Percentiles rank a stretch among this genome's conserved stretches.
phyloP scores from a whole-genome alignment of 2,329 filamentous ascomycete genomes.

The Cordyceps tenuipes region DNA sequence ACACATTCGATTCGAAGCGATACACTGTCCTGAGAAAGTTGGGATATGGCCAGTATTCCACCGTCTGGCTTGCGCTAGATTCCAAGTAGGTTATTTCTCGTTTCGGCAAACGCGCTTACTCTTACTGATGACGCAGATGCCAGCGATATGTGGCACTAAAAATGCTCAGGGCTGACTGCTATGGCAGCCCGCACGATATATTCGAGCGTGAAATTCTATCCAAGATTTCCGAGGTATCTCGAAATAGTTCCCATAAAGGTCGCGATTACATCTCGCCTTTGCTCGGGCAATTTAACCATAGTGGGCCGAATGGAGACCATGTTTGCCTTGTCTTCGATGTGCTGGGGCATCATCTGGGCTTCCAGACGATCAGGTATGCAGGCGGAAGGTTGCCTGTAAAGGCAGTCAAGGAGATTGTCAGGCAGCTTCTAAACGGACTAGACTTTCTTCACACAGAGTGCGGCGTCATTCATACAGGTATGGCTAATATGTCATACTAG shows the following conservation, averaged over 20 bases:
- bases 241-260: background rate
- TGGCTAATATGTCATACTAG: background rate
- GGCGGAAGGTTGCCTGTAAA: background rate
- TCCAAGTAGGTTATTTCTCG: background rate
- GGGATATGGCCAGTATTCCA: slow-evolving; percentile 17
- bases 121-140: background rate
- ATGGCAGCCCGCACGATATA: slow-evolving; percentile 5
- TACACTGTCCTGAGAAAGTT: slow-evolving; percentile 20
- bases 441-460: slow-evolving; percentile 7
- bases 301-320: slow-evolving; percentile 24
- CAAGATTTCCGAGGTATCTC: slow-evolving; percentile 9
- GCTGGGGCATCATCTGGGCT: background rate
- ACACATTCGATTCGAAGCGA: slow-evolving; percentile 25
- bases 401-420: background rate
- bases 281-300: slow-evolving; percentile 20
- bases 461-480: background rate
- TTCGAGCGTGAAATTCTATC: slow-evolving; percentile 17
- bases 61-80: slow-evolving; percentile 19
- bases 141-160: slow-evolving; percentile 20
- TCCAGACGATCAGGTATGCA: background rate
- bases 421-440: background rate
- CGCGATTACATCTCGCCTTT: slow-evolving; percentile 13
- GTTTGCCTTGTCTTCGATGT: slow-evolving; percentile 15
- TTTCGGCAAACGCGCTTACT: background rate
- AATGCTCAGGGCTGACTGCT: slow-evolving; percentile 18